Evolutionary conservation across 2,329 filamentous ascomycete genomes (phyloP), one percentile per base, ranked within the genome.

Genomic region (Aspergillus glaucus): DNA sequence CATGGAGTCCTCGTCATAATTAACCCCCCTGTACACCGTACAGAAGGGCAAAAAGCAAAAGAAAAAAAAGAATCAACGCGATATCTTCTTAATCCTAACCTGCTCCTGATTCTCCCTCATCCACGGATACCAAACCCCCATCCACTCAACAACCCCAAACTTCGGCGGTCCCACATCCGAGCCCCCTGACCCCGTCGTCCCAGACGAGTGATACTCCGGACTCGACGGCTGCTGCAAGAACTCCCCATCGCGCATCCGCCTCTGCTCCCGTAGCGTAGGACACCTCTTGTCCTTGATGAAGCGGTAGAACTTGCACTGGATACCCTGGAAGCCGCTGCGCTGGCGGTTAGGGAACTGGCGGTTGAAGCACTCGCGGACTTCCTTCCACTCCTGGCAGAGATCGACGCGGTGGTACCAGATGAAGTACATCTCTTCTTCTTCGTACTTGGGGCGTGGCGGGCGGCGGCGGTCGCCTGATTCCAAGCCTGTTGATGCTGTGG

Each of bases 241-340:
- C 49, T 69, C 66, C n/a, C 64, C 66, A 56, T 68, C 67, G 6
- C 64, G 67, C 61, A 68, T 63, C 3, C 66, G 62, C 15, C 66
- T 56, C 55, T 75, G 72, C 50, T 72, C 66, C 28, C 73, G 64
- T 14, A 75, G 57, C 6, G 72, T 73, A 1, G 70, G 70, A 51
- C 73, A 70, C 42, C 67, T 68, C 54, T 73, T 69, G 47, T 70
- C 66, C 50, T 68, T 69, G 48, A 75, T 71, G 48, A 74, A 68
- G n/a, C 74, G 70, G 56, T 76, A 76, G 55, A 73, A 75, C 52
- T 74, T 74, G 65, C 74, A 76, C 57, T 76, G 73, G 17, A 76
- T 72, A 0, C 73, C 74, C 51, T 71, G 67, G 56, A 73, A 73
- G 4, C 66, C 66, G 12, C 67, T 61, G 19, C 67, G 61, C 54